Base-by-base conservation (phyloP, 257 asterid genomes). In the Datura wrightii region DNA sequence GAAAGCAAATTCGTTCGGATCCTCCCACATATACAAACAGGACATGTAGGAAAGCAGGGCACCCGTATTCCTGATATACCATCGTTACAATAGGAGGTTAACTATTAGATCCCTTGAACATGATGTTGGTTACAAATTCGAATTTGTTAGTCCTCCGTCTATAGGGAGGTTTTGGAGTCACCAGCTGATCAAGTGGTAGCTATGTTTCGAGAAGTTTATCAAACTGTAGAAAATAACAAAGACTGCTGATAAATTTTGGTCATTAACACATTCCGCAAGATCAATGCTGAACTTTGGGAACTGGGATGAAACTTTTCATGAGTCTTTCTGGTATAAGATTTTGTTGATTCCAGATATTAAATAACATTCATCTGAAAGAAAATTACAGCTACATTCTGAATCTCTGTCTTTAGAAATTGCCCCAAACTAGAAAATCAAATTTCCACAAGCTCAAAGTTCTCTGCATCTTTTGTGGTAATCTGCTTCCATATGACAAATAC, bases 151-250 rank as follows among this genome's bases (percentile, higher is more conserved):
- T 48, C 62, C 60, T 48, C 59, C 82, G 5, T 76, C 24, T 18
- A 62, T 44, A 76, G 24, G 13, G 44, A 50, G 82, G 82, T 24
- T 76, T 76, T 81, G 66, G 82, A 59, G 19, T 53, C 82, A 53
- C 42, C 82, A 34, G 82, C 82, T 34, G 50, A 79, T 52, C 15
- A 6, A 79, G 50, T 79, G 82, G 82, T 79, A 2, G 66, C 31
- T 6, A 53, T 41, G 48, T 67, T 89, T 31, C 80, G 85, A 24
- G 90, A 89, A 70, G 90, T 90, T 79, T 90, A 88, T 87, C 85
- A n/a, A 19, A n/a, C 67, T 59, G 1, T 2, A 59, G 66, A 8
- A 59, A 60, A 19, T 8, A 8, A 19, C 37, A 44, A 71, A 71
- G 79, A 44, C 41, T 24, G 31, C 31, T 24, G 31, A 24, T 24